Conservation (phyloP, 352 stramenopile species). For the Globisporangium splendens region DNA sequence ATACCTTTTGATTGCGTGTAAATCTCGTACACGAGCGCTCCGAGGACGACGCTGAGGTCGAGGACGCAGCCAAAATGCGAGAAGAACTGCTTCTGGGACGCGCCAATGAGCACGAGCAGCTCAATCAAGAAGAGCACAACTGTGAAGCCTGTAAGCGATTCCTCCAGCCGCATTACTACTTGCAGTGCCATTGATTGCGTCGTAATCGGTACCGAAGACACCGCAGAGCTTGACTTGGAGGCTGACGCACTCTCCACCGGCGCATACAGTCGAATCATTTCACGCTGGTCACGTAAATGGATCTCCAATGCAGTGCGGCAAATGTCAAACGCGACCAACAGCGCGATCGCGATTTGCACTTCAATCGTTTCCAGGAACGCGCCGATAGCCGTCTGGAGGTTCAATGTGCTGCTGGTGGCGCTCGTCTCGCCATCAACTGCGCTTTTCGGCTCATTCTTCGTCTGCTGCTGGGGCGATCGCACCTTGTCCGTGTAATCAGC, state of each 20-base stretch:
- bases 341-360: constrained; percentile 41
- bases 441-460: no score
- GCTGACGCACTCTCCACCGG: background rate
- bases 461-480: no score
- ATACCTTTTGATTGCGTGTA: constrained; percentile 54
- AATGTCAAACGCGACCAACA: constrained; percentile 52
- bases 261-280: constrained; percentile 17
- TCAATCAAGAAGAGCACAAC: constrained; percentile 62
- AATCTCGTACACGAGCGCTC: constrained; percentile 36
- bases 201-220: no score
- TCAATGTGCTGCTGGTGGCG: no score
- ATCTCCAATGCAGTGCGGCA: constrained; percentile 30
- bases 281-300: constrained; percentile 29
- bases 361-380: constrained; percentile 54
- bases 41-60: constrained; percentile 33
- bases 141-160: constrained; percentile 57
- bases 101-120: constrained; percentile 30
- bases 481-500: no score
- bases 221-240: no score
- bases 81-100: constrained; percentile 51
- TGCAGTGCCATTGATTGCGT: background rate
- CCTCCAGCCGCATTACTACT: constrained; percentile 31
- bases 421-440: no score
- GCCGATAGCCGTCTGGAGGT: constrained; percentile 11
- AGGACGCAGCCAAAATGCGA: constrained; percentile 55